Evolutionary conservation across 2,329 filamentous ascomycete species (phyloP), one percentile per base, ranked within the genome.

Genomic region (Xylariaceae sp.): DNA sequence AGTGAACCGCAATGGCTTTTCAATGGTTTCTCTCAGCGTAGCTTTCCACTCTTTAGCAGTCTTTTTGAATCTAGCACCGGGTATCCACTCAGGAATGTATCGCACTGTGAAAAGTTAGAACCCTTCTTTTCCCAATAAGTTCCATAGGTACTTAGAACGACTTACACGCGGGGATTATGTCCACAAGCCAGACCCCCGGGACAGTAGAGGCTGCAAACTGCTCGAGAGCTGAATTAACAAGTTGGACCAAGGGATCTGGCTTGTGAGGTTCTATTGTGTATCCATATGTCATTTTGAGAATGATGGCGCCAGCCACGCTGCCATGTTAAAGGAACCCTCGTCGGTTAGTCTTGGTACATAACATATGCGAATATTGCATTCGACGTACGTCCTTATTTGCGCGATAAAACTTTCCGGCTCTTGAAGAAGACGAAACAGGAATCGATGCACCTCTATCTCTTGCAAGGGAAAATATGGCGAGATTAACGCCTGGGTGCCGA

Each of bases 241-340:
- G 23, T 2, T 58, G 14, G 11, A 71, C 56, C 3, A 73, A 50
- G 1, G 63, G 64, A 19, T 73, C 71, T 2, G 37, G 24, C n/a
- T 46, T 45, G 6, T 64, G 43, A 9, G 65, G 40, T 9, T 69
- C 62, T 5, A 64, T 51, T 2, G 57, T 64, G 46, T 73, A 73
- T n/a, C 67, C 69, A 29, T 72, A 73, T 6, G 61, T 19, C 0
- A 70, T 65, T 6, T 68, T 67, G 1, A 72, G 58, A 17, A 73
- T 64, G 4, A 69, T 61, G 1, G 67, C 56, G 9, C 61, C 63
- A 1, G 67, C 67, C 63, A 68, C 73, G 46, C 53, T 64, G 16
- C 17, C 12, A 24, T 17, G 3, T 33, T 26, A 8, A n/a, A 16
- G n/a, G 8, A 31, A 39, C 6, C 11, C 12, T 40, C 16, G 29